Base-by-base conservation (phyloP, 1,284 basidiomycete species). In the Papiliotrema laurentii region DNA sequence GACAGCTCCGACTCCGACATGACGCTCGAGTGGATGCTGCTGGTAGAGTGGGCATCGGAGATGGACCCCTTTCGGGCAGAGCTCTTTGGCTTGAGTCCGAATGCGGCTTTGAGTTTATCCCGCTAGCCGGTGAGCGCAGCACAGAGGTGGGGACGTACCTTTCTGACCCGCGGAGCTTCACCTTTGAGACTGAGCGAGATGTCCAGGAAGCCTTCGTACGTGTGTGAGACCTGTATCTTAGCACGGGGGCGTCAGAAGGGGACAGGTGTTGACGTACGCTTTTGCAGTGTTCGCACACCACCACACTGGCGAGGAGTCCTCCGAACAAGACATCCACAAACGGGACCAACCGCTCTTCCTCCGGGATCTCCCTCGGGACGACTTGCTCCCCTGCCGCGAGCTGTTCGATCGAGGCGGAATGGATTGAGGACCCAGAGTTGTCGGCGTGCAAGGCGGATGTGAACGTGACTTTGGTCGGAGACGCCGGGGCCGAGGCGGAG, bases 281-380 rank as follows among this genome's bases (percentile, higher is more conserved):
- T 69, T 92, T 91, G 81, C 92, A 97, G 49, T 84, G 83, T 64
- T 92, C 89, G 71, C 92, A 97, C 4, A 97, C 87, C 42, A 97
- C 85, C 62, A 94, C 85, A 73, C 85, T 87, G 3, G 89, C 85
- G 36, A 96, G 79, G 56, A 83, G 81, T 5, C 92, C 92, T 45
- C 88, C 86, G 63, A 96, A 97, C 47, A 96, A 78, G 75, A 87
- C 85, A 69, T 94, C 90, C 9, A 88, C 81, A 57, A 93, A 87
- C 0, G 90, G 85, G 5, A 81, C 68, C 27, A 86, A 73, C 45
- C 77, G 73, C 31, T 82, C 77, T 19, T 79, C 75, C 34, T 61
- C 59, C 6, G 57, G 49, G 28, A 55, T 43, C n/a, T 56, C 49
- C 31, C 46, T 47, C 34, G 30, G 18, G 35, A 52, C 54, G n/a